Evolutionary conservation across 164 flowering plant genomes (phyloP), one percentile per base, ranked within the genome.

Genomic region (Houttuynia cordata): DNA sequence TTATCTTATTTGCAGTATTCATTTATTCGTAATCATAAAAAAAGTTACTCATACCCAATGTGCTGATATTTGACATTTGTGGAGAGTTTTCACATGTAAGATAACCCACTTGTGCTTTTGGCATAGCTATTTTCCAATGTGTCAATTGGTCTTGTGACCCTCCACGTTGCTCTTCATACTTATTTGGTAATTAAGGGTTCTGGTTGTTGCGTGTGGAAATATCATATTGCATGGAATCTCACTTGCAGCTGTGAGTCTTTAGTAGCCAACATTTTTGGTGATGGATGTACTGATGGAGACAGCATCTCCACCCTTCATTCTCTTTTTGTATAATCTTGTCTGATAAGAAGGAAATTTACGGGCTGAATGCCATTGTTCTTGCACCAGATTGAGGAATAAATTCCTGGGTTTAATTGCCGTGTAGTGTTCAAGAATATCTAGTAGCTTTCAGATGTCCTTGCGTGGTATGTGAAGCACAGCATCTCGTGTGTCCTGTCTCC

Each of bases 181-280:
- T 63, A 55, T 57, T 64, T 56, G 71, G 67, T 67, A n/a, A 57
- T 69, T 60, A 53, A 55, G 67, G 71, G 69, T 73, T 68, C 64
- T 45, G 58, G 62, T 72, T 56, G 58, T 53, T 63, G 70, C 73
- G 70, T 64, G 60, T 68, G 79, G 83, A 80, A n/a, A 78, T 82
- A 75, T 72, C 61, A 67, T 76, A 65, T n/a, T 60, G 65, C 53
- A 68, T 59, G 24, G 71, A 70, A 12, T 74, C 71, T 49, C 51
- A 60, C 40, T 54, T 10, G 57, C 30, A 30, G 57, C 24, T 54
- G 30, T 66, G 73, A 61, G 58, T 78, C 76, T 78, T 76, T 73
- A 73, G 74, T 78, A 80, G 75, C 74, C 52, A 77, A 71, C 76
- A 64, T 62, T 71, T 71, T 62, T 78, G 76, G 77, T 73, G 78